Evolutionary conservation across 2,329 filamentous ascomycete genomes (phyloP).

Genomic region (Tricladium varicosporioides): DNA sequence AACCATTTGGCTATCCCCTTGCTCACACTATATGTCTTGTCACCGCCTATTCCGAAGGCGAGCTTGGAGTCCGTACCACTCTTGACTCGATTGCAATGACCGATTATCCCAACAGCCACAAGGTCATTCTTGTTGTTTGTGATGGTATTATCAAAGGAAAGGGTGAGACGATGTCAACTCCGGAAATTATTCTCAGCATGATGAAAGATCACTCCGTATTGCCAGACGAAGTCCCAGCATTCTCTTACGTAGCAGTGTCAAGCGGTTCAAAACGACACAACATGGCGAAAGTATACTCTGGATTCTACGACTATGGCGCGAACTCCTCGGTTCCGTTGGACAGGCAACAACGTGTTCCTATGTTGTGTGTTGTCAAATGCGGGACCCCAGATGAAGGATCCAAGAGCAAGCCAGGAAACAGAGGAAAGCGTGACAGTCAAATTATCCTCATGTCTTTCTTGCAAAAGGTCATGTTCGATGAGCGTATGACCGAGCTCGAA

Average conservation of each 20-base stretch:
- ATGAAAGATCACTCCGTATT: slow-evolving; percentile 85
- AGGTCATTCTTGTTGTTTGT: slow-evolving; percentile 92
- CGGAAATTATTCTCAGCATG: slow-evolving; percentile 88
- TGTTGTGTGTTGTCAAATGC: slow-evolving; percentile 95
- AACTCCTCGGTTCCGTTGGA: slow-evolving; percentile 76
- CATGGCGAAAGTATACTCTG: slow-evolving; percentile 97
- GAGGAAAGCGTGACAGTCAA: slow-evolving; percentile 98
- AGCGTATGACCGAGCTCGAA: slow-evolving; percentile 98
- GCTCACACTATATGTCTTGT: slow-evolving; percentile 93
- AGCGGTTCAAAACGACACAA: slow-evolving; percentile 97
- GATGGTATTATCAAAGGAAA: slow-evolving; percentile 97
- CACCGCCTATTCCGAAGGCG: slow-evolving; percentile 95
- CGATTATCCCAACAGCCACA: slow-evolving; percentile 99
- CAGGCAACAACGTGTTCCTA: slow-evolving; percentile 94
- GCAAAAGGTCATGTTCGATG: slow-evolving; percentile 99
- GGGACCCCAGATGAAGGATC: slow-evolving; percentile 83
- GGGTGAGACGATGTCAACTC: slow-evolving; percentile 82
- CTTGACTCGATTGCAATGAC: slow-evolving; percentile 95
- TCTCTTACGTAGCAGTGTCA: slow-evolving; percentile 95
- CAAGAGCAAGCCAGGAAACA: slow-evolving; percentile 88
- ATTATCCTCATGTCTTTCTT: slow-evolving; percentile 99
- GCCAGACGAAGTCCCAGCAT: slow-evolving; percentile 79
- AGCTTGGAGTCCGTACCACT: slow-evolving; percentile 87
- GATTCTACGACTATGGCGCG: slow-evolving; percentile 94
- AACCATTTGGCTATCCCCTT: slow-evolving; percentile 92